phyloP scores from a whole-genome alignment of 2,329 filamentous ascomycete species.

The Simplicillium sp. region DNA sequence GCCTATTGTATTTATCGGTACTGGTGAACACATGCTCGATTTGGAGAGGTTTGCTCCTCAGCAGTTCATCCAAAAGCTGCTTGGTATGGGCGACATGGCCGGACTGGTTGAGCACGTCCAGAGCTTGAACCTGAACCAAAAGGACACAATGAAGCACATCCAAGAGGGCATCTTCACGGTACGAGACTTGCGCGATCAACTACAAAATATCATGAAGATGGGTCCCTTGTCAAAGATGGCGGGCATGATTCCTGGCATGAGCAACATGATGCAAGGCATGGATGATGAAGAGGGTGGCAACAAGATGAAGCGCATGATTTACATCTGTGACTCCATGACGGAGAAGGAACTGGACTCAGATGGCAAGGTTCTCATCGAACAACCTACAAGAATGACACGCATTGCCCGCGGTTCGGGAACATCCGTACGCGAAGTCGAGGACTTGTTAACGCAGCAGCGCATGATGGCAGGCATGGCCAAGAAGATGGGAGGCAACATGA shows the following conservation, averaged over 20 bases:
- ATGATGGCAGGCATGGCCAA: conserved; percentile 99
- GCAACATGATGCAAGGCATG: conserved; percentile 88
- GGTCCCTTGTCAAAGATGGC: conserved; percentile 95
- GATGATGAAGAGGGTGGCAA: conserved; percentile 92
- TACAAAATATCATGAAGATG: conserved; percentile 99
- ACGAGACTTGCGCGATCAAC: conserved; percentile 86
- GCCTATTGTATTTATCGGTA: conserved; percentile 96
- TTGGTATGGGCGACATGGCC: conserved; percentile 96
- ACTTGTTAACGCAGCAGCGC: conserved; percentile 91
- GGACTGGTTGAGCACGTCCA: conserved; percentile 95
- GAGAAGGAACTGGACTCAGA: conserved; percentile 91
- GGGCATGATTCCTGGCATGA: conserved; percentile 95
- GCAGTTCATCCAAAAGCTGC: conserved; percentile 84
- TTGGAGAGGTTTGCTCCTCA: conserved; percentile 87
- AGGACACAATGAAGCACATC: conserved; percentile 99
- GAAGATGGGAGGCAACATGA: conserved; percentile 96
- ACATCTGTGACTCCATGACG: conserved; percentile 98
- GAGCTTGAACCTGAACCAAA: conserved; percentile 88
- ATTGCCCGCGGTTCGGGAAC: conserved; percentile 87
- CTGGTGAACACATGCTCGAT: conserved; percentile 94
- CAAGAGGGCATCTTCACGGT: conserved; percentile 94
- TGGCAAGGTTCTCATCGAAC: conserved; percentile 86
- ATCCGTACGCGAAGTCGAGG: conserved; percentile 85
- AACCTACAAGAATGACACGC: conserved; percentile 86
- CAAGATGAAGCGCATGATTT: conserved; percentile 97